Conservation (phyloP, 2,329 filamentous ascomycete genomes). For the Aspergillus alliaceus region DNA sequence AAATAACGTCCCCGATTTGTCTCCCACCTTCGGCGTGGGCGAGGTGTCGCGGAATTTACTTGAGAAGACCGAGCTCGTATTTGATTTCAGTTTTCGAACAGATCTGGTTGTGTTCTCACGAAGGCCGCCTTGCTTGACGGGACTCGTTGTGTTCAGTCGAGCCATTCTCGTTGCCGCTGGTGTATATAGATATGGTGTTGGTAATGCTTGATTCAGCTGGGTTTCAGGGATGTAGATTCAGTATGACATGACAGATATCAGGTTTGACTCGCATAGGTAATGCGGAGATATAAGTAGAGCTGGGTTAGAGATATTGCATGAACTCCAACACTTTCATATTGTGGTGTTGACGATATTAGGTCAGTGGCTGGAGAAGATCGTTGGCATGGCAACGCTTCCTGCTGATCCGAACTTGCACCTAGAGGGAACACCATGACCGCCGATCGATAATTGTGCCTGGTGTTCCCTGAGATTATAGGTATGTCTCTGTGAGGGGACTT, state of each 20-base stretch:
- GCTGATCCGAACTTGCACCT: too few relatives aligned
- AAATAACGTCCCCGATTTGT: slow-evolving; percentile 4
- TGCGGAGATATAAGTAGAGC: not conserved
- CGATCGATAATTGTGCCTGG: too few relatives aligned
- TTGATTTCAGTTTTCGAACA: not conserved
- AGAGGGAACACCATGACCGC: too few relatives aligned
- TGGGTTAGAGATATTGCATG: not conserved
- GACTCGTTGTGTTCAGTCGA: slow-evolving; percentile 26
- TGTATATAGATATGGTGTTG: not conserved
- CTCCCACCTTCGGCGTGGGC: not conserved
- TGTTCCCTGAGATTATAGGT: too few relatives aligned
- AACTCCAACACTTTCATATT: not conserved
- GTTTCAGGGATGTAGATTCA: not conserved
- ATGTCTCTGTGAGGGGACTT: too few relatives aligned
- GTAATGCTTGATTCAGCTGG: not conserved
- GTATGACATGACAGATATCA: not conserved
- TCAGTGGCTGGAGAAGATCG: not conserved
- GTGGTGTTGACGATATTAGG: not conserved
- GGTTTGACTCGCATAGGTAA: too few relatives aligned
- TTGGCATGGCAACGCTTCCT: not conserved
- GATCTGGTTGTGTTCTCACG: not conserved
- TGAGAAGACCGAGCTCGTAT: not conserved
- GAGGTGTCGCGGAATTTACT: not conserved
- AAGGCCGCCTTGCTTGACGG: slow-evolving; percentile 11
- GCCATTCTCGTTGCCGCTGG: slow-evolving; percentile 21